phyloP scores from a whole-genome alignment of 345 rosid species.

The Pistacia atlantica region DNA sequence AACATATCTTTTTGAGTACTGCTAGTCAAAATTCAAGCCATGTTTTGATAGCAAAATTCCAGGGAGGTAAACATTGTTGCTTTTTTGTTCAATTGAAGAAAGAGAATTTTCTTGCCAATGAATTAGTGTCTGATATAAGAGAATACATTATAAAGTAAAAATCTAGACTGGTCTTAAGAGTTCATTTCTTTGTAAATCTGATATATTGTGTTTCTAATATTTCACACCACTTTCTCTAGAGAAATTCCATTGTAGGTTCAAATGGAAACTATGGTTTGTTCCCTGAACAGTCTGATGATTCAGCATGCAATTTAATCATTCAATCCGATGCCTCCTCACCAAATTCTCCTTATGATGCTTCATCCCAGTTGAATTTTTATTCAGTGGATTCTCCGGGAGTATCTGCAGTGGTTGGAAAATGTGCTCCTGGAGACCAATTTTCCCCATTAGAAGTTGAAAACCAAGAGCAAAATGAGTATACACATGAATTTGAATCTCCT shows the following conservation, averaged over 20 bases:
- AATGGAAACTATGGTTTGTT: background rate
- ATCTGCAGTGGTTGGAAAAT: slow-evolving; percentile 2
- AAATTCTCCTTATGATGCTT: slow-evolving; percentile 9
- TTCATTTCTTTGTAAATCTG: background rate
- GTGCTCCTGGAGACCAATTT: background rate
- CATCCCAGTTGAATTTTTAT: background rate
- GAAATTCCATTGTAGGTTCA: slow-evolving; percentile 2
- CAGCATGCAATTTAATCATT: slow-evolving; percentile 13
- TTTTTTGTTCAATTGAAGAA: background rate
- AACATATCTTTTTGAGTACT: slow-evolving; percentile 11
- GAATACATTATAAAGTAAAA: background rate
- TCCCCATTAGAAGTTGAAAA: slow-evolving; percentile 1
- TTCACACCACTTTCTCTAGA: slow-evolving; percentile 15
- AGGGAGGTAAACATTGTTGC: slow-evolving; percentile 15
- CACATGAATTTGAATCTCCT: slow-evolving; percentile 5
- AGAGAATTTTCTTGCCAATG: background rate
- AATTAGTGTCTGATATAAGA: background rate
- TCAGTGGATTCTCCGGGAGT: background rate
- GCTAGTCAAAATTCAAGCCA: slow-evolving; percentile 1
- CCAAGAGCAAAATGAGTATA: background rate
- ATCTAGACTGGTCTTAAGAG: background rate
- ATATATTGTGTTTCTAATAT: background rate
- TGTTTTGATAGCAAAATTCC: slow-evolving; percentile 1
- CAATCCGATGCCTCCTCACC: slow-evolving; percentile 16
- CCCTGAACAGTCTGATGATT: slow-evolving; percentile 23